Evolutionary conservation across 257 asterid species (phyloP), one percentile per base, ranked within the genome.

Genomic region (Lycium barbarum): DNA sequence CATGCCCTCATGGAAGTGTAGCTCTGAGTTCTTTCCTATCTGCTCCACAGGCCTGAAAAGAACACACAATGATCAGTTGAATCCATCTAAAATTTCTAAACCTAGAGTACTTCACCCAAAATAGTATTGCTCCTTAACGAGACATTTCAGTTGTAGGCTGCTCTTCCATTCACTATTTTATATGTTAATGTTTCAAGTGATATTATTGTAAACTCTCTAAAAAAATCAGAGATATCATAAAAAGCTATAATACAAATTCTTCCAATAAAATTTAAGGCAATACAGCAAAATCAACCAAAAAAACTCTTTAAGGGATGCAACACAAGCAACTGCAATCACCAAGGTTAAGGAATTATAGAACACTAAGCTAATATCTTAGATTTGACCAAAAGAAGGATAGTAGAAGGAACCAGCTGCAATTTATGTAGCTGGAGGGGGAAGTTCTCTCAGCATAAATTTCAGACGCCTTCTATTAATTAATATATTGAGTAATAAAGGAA

Each of bases 21-120:
- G 93, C 87, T 89, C 97, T 93, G 80, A 96, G 62, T 85, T 94
- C 98, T 89, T 93, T 96, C 87, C 96, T 91, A 87, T 94, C 98
- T 58, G 97, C 95, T 90, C 99, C 98, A 82, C 85, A 95, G 1
- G 97, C 86, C 99, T 96, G 97, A 87, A 88, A 86, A 5, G 80
- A 65, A 54, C 59, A 83, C 35, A 49, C 20, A 40, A 13, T 40
- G 33, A 55, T 84, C n/a, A 79, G 88, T 79, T 40, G 26, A 58
- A 47, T 13, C 68, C 20, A 55, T 35, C 61, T 20, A 12, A 63
- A 67, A 43, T 14, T 67, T n/a, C 82, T 22, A 49, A 17, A 20
- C 81, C 62, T 6, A 45, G n/a, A 10, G 7, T 11, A 73, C 3
- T 11, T 47, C 62, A 26, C 22, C 58, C 63, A 76, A 8, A 76